These are phyloP conservation scores for Sporothrix variecibatus DNA, from an alignment of 2,329 filamentous ascomycete species.

Conservation along the genomic window DNA sequence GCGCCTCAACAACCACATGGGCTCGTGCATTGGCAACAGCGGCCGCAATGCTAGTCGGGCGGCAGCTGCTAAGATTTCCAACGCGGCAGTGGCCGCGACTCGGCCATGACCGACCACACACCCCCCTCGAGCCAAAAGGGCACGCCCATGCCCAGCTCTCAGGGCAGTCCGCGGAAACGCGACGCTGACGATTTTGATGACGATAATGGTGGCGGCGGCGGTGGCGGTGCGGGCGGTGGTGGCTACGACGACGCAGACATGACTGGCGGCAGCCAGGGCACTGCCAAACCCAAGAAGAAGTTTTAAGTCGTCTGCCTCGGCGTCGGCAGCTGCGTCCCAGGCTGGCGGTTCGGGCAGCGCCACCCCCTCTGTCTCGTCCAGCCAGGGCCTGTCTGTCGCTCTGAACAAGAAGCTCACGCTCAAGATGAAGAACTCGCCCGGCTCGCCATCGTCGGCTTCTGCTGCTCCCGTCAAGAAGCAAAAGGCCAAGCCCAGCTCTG, in stretches of 20 bases:
- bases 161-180: conserved; percentile 60
- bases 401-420: conserved; percentile 33
- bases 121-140: conserved; percentile 65
- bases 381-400: conserved; percentile 28
- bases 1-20: conserved; percentile 68
- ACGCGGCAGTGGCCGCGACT: conserved; percentile 45
- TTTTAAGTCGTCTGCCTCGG: conserved; percentile 44
- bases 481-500: conserved; percentile 54
- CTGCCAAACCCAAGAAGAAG: conserved; percentile 56
- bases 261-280: conserved; percentile 8
- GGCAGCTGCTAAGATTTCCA: conserved; percentile 64
- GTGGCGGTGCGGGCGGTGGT: conserved; percentile 51
- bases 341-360: conserved; percentile 17
- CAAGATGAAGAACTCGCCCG: conserved; percentile 55
- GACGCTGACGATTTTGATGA: conserved; percentile 58
- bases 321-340: not conserved
- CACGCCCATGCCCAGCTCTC: conserved; percentile 58
- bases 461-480: conserved; percentile 51
- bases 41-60: conserved; percentile 63
- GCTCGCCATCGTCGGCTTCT: not conserved
- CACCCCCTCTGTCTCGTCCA: conserved; percentile 29
- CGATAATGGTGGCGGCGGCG: conserved; percentile 47
- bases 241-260: conserved; percentile 48
- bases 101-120: conserved; percentile 56
- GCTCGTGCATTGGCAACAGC: conserved; percentile 66